Conservation (phyloP, 768 basidiomycete genomes). For the Roridomyces roridus region DNA sequence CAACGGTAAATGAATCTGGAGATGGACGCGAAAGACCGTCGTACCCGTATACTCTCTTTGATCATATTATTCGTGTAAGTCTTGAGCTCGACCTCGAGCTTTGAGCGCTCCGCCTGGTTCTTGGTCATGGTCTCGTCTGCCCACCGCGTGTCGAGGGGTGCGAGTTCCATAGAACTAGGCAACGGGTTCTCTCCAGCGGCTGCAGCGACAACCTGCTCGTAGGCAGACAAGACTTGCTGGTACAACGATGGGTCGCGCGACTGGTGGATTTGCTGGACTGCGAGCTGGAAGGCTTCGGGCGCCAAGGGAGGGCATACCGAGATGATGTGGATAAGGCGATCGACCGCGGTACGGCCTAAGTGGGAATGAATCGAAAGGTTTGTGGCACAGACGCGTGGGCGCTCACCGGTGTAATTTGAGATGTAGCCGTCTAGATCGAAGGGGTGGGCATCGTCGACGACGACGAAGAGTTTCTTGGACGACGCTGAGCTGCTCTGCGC, state of each 20-base stretch:
- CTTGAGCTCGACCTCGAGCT: slow-evolving; percentile 93
- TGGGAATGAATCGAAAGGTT: slow-evolving; percentile 1
- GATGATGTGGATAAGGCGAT: slow-evolving; percentile 75
- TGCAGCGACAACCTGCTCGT: slow-evolving; percentile 52
- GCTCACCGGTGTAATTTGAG: slow-evolving; percentile 73
- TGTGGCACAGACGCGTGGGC: slow-evolving; percentile 15
- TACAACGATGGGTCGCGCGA: slow-evolving; percentile 74
- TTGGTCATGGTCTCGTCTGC: slow-evolving; percentile 67
- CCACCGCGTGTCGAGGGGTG: slow-evolving; percentile 72
- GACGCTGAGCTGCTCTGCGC: slow-evolving; percentile 30
- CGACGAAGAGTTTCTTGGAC: slow-evolving; percentile 39
- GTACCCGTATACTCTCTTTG: slow-evolving; percentile 95
- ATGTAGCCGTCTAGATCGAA: slow-evolving; percentile 88
- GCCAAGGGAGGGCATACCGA: slow-evolving; percentile 70
- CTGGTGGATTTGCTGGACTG: slow-evolving; percentile 65
- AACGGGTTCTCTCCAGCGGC: slow-evolving; percentile 37
- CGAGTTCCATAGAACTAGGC: slow-evolving; percentile 54
- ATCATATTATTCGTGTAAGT: slow-evolving; percentile 97
- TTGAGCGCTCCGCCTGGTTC: slow-evolving; percentile 78
- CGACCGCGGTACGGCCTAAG: slow-evolving; percentile 77
- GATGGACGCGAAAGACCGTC: slow-evolving; percentile 26
- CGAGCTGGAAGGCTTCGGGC: slow-evolving; percentile 72
- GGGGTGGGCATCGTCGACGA: slow-evolving; percentile 80
- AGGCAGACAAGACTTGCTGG: slow-evolving; percentile 55
- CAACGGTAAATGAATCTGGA: background rate